Evolutionary conservation across 2,329 filamentous ascomycete species (phyloP).

Genomic region (Coleophoma crateriformis): DNA sequence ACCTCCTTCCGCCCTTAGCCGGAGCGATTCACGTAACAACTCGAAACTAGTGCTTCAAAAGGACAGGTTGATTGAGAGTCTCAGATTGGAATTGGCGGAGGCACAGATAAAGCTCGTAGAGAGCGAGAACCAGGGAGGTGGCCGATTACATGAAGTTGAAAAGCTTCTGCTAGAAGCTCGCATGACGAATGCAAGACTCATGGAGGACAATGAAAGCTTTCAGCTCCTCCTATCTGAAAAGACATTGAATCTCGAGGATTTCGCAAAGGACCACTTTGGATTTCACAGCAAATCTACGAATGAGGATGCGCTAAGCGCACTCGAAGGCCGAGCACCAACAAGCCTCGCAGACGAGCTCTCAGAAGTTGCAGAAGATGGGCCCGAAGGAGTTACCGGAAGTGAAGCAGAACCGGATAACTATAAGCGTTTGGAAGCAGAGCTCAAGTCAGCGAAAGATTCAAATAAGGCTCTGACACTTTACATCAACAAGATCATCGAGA

Average conservation of each 20-base stretch:
- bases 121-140: constrained; percentile 87
- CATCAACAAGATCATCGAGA: constrained; percentile 98
- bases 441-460: constrained; percentile 79
- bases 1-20: constrained; percentile 75
- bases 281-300: constrained; percentile 47
- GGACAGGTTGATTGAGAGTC: constrained; percentile 89
- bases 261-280: constrained; percentile 76
- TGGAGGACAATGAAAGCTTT: constrained; percentile 99
- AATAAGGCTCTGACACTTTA: constrained; percentile 97
- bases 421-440: constrained; percentile 70
- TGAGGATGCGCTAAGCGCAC: constrained; percentile 57
- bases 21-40: constrained; percentile 84
- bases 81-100: constrained; percentile 88
- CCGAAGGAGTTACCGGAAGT: constrained; percentile 22
- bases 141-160: constrained; percentile 84
- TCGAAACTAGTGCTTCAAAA: constrained; percentile 91
- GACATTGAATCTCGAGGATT: constrained; percentile 83
- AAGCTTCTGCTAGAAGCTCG: constrained; percentile 83
- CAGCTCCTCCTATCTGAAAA: constrained; percentile 91
- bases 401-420: constrained; percentile 46
- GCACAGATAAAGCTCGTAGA: constrained; percentile 93
- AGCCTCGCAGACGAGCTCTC: constrained; percentile 87
- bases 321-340: constrained; percentile 52
- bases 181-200: constrained; percentile 90
- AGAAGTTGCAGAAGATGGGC: constrained; percentile 46